phyloP scores from a whole-genome alignment of 225 moss, liverwort and hornwort genomes.

The Marchantia polymorpha region DNA sequence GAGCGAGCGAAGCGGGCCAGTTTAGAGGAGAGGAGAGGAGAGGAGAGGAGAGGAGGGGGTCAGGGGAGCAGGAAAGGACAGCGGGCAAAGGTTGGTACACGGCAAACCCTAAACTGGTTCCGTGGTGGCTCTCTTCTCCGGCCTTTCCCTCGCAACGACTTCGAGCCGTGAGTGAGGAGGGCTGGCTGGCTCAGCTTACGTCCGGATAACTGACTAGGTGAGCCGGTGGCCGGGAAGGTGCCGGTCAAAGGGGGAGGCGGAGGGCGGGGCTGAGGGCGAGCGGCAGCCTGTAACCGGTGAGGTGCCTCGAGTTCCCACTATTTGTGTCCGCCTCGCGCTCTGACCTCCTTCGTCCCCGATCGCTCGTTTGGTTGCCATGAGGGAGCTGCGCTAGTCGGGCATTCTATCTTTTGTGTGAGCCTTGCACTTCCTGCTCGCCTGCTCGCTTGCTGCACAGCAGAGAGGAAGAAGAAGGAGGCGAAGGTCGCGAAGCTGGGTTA shows the following conservation, averaged over 20 bases:
- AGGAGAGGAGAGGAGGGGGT: no score
- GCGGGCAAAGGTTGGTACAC: background rate
- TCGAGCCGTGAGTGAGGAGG: background rate
- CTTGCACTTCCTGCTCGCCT: background rate
- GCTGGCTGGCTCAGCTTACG: background rate
- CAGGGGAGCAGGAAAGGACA: background rate
- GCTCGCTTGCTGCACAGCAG: constrained; percentile 1
- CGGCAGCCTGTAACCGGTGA: constrained; percentile 18
- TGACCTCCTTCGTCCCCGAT: background rate
- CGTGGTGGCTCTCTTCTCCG: background rate
- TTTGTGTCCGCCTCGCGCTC: background rate
- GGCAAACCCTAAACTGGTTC: constrained; percentile 3
- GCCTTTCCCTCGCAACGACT: background rate
- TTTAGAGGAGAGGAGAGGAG: no score
- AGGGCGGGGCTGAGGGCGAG: background rate
- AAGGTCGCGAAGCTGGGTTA: background rate
- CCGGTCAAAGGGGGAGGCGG: background rate
- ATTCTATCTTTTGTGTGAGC: background rate
- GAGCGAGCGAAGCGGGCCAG: background rate
- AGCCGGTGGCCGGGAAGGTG: background rate
- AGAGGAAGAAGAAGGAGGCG: constrained; percentile 9
- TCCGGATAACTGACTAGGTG: background rate
- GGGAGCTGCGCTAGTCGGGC: background rate
- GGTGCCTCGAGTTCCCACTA: constrained; percentile 1
- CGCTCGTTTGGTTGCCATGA: background rate